A percentile compares a stretch with the other conserved stretches of the same genome.
These are phyloP conservation scores for Malassezia globosa DNA, from an alignment of 1,284 basidiomycete genomes.

Conservation along the genomic window DNA sequence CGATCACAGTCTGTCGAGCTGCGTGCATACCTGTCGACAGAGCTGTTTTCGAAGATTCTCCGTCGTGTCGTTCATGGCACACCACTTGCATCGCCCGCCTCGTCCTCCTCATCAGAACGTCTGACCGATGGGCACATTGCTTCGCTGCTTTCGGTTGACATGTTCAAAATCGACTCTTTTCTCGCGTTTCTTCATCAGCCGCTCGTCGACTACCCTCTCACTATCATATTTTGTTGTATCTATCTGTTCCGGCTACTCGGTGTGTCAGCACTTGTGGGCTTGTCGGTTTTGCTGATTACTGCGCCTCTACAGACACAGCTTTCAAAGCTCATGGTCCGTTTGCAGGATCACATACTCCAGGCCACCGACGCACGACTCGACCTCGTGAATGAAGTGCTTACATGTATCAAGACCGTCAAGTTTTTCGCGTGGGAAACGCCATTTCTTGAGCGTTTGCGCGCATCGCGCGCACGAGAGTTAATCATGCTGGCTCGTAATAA, in stretches of 20 bases:
- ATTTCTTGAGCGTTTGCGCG: conserved; percentile 49
- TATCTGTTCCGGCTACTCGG: conserved; percentile 51
- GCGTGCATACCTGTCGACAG: conserved; percentile 50
- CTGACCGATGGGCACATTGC: conserved; percentile 51
- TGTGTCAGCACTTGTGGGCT: conserved; percentile 48
- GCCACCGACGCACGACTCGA: conserved; percentile 52
- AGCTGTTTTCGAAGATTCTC: conserved; percentile 52
- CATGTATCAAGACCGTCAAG: conserved; percentile 53
- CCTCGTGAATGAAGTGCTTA: conserved; percentile 51
- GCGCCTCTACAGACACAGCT: conserved; percentile 33
- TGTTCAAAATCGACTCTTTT: conserved; percentile 38
- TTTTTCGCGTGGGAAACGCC: conserved; percentile 52
- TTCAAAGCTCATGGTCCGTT: conserved; percentile 48
- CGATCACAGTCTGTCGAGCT: conserved; percentile 46
- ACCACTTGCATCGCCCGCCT: conserved; percentile 20
- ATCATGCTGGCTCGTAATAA: conserved; percentile 48
- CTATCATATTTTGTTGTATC: conserved; percentile 48
- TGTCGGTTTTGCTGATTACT: conserved; percentile 32
- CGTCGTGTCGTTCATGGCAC: conserved; percentile 48
- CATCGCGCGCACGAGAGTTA: conserved; percentile 49
- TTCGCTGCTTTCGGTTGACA: conserved; percentile 52
- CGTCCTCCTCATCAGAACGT: neutral
- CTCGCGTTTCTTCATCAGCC: conserved; percentile 41
- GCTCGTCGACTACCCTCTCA: conserved; percentile 49
- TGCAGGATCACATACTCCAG: conserved; percentile 48